Base-by-base conservation (phyloP, 1,284 basidiomycete species). In the Tilletiopsis washingtonensis region DNA sequence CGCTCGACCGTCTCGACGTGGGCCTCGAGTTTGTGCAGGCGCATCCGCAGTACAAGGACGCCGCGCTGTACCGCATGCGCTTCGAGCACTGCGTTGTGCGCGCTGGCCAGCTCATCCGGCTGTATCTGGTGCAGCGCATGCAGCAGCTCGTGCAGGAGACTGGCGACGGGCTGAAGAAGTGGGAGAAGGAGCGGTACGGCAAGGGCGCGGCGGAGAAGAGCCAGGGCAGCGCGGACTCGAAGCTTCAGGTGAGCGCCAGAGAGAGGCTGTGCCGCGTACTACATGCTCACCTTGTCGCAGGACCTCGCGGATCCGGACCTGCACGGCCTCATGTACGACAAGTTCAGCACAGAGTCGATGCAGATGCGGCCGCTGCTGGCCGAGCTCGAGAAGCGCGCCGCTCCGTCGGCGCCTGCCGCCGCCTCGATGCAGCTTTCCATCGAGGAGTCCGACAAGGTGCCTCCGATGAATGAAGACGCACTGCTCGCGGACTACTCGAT, bases 21-120 rank as follows among this genome's bases (percentile, higher is more conserved):
- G 64, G 61, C 14, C 52, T 69, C 9, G 45, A 59, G 26, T 71
- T 69, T 36, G 48, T 71, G 19, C 36, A 27, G 1, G 45, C 53
- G 7, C 59, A 62, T 25, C 24, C 47, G 11, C 59, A 61, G 5
- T 71, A 67, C 37, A 25, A 44, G 14, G 69, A 71, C 47, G 63
- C 68, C 4, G 51, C 51, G 4, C 54, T 70, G 5, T 71, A 70
- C 44, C 53, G 57, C 3, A 62, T 70, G 64, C 57, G 68, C 6
- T 67, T 66, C 43, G 57, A 64, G 26, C 61, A 66, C 29, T 67
- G 63, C 49, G 49, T 66, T 24, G 58, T 59, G 0, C 41, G 65
- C 9, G 65, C 61, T 23, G 63, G 57, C 5, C 61, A 56, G 9
- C 48, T 67, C 2, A 61, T 57, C 15, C 60, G 62, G 45, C 53